Conservation (phyloP, 139 green algal species). For the Astrephomene gubernaculifera region DNA sequence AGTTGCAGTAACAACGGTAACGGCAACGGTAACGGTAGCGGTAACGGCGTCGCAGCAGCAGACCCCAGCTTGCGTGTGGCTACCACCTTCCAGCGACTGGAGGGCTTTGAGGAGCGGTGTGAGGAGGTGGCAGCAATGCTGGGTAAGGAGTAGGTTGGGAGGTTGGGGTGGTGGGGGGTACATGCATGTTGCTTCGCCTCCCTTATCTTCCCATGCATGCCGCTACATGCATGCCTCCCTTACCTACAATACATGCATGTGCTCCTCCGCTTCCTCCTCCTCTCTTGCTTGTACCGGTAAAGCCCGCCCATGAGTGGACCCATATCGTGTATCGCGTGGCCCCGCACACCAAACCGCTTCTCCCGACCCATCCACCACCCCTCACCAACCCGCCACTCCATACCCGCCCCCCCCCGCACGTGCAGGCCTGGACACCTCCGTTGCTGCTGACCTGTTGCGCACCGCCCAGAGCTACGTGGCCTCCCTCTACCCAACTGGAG, state of each 20-base stretch:
- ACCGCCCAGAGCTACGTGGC: slow-evolving; percentile 13
- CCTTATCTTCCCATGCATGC: too few relatives aligned
- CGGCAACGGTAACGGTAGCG: neutral
- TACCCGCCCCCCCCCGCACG: neutral
- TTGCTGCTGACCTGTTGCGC: slow-evolving; percentile 41
- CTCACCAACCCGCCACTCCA: neutral
- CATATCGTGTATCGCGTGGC: too few relatives aligned
- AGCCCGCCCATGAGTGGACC: too few relatives aligned
- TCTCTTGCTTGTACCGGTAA: too few relatives aligned
- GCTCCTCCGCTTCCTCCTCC: too few relatives aligned
- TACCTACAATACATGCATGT: too few relatives aligned
- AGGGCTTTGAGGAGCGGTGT: slow-evolving; percentile 42
- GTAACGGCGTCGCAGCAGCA: neutral
- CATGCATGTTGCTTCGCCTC: too few relatives aligned
- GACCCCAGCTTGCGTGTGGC: slow-evolving; percentile 37
- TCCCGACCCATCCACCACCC: neutral
- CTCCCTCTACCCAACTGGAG: neutral
- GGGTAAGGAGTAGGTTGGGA: too few relatives aligned
- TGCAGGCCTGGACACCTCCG: slow-evolving; percentile 13
- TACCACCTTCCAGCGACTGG: slow-evolving; percentile 65
- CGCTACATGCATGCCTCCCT: too few relatives aligned
- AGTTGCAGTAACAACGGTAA: neutral
- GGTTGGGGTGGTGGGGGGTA: too few relatives aligned
- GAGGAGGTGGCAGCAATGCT: slow-evolving; percentile 83
- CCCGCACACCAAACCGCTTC: too few relatives aligned